Base-by-base conservation (phyloP, 345 rosid species). In the Gossypium ekmanianum region DNA sequence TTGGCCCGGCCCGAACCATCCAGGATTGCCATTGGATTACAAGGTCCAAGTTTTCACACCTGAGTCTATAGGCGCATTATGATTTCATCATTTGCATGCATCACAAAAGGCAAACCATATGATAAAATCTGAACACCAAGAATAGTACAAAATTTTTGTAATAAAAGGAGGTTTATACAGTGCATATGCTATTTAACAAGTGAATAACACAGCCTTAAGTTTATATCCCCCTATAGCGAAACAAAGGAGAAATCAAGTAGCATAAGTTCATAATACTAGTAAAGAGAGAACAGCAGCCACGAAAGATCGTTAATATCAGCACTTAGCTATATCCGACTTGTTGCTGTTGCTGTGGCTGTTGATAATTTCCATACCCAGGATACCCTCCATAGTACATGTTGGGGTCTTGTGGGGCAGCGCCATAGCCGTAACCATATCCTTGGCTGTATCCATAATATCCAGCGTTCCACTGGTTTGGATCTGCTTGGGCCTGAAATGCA, bases 381-480 rank as follows among this genome's bases (percentile, higher is more conserved):
- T 91, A 89, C 26, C 92, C 89, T 50, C 98, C 94, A 52, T 94
- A 94, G 74, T 91, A 94, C 84, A 91, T 79, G 83, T 83, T 92
- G 14, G 97, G 92, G 79, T 92, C 98, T 80, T 94, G 98, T 1
- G 90, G 77, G 20, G 88, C 78, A 18, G 91, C 83, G 2, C 88
- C 87, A 77, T 92, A 92, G 11, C 93, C 92, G 77, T 92, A 94
- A 67, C 34, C 62, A 11, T 58, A 58, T 3, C 98, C 97, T 65
- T 88, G 89, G 16, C 85, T 64, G 62, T 92, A 91, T 2, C 97
- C 94, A 71, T 91, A 94, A 71, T 89, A 89, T 61, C 91, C 91
- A 14, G 81, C 84, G 27, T 82, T 83, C 82, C 80, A 89, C 81
- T 89, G 98, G 83, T 71, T 84, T 9, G 84, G 83, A 64, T 92